Base-by-base conservation (phyloP, 2,329 filamentous ascomycete species). In the Epicoccum nigrum region DNA sequence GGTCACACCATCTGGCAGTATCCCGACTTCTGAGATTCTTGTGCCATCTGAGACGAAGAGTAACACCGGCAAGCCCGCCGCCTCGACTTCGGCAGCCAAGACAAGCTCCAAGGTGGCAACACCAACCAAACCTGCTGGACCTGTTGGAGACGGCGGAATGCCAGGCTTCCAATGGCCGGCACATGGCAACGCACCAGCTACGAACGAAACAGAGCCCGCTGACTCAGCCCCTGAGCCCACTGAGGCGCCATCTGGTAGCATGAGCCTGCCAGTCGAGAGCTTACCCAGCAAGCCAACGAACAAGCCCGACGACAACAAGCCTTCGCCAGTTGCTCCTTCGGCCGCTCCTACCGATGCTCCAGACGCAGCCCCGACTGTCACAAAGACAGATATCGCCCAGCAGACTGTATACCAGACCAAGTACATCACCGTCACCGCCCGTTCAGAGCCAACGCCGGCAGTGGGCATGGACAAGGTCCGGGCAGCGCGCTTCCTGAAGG, bases 101-200 rank as follows among this genome's bases (percentile, higher is more conserved):
- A 49, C 38, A 30, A 43, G 44, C 9, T 47, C 27, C 53, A 53
- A 37, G 27, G 46, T 20, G 4, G 51, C 45, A 20, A 45, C 39
- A 11, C 48, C 47, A 7, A 51, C 27, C 51, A 51, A 40, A 23
- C 52, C 32, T 9, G 51, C 42, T 8, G 51, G 48, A 2, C 28
- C 51, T 45, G 19, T 34, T 1, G 56, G 51, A 16, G 47, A 43
- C 19, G 40, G 48, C 16, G 54, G 51, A 11, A 62, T 66, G 59
- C 30, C 53, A 9, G 63, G 60, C 25, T 66, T 64, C 54, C 54
- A 62, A 17, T 66, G 63, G 63, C 63, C 63, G 4, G 9, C 33
- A 12, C 33, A 51, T 15, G 37, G 51, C 27, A 15, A 38, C 13
- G 25, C 40, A 19, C 33, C 33, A 16, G 15, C 28, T 4, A 30